phyloP scores from a whole-genome alignment of 768 basidiomycete species.

The Stropharia rugosoannulata region DNA sequence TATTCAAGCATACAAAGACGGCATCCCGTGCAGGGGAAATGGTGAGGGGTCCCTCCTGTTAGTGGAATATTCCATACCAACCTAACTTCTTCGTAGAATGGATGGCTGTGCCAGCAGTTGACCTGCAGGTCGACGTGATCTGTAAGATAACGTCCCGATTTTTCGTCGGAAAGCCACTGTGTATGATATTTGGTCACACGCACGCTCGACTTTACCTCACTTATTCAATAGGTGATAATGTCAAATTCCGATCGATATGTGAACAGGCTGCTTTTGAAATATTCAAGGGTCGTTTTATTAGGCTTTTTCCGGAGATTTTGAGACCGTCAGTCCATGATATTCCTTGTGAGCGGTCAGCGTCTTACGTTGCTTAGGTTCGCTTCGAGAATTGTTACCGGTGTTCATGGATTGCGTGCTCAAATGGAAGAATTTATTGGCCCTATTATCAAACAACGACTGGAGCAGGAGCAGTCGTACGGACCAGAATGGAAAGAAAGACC shows the following conservation, averaged over 20 bases:
- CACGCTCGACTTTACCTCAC: neutral
- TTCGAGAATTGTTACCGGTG: conserved; percentile 13
- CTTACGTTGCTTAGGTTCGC: conserved; percentile 11
- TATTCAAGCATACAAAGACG: conserved; percentile 14
- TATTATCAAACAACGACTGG: conserved; percentile 23
- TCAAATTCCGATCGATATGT: conserved; percentile 12
- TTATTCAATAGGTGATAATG: conserved; percentile 18
- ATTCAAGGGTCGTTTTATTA: conserved; percentile 15
- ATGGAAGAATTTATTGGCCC: conserved; percentile 25
- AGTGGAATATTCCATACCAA: neutral
- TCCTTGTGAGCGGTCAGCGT: neutral
- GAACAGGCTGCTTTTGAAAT: conserved; percentile 16
- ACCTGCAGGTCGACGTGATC: conserved; percentile 20
- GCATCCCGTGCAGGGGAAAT: conserved; percentile 7
- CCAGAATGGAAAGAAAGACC: conserved; percentile 29
- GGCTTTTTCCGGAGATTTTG: conserved; percentile 23
- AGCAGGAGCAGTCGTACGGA: conserved; percentile 20
- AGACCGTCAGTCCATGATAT: conserved; percentile 19
- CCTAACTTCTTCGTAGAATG: conserved; percentile 10
- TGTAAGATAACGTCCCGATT: conserved; percentile 19
- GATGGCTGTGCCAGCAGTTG: conserved; percentile 12
- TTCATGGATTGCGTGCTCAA: conserved; percentile 13
- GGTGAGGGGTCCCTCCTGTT: conserved; percentile 1
- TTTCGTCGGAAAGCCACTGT: conserved; percentile 28
- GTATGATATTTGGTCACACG: conserved; percentile 10